Percentiles rank a stretch among this genome's conserved stretches.
These are phyloP conservation scores for Earliella scabrosa DNA, from an alignment of 1,284 basidiomycete species.

Conservation along the genomic window DNA sequence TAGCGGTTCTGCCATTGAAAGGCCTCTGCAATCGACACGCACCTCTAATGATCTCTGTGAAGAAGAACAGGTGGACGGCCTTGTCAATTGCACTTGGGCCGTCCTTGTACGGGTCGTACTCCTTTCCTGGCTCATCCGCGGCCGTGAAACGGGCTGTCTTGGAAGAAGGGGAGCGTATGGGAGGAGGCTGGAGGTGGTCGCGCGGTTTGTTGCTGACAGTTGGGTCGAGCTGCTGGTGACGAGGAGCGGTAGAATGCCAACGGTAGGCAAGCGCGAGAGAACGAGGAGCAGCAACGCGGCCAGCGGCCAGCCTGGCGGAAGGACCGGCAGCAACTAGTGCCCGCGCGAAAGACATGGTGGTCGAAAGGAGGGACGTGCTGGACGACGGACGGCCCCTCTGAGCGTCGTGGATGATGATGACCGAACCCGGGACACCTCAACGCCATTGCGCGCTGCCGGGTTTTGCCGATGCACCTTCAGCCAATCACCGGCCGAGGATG, in stretches of 20 bases:
- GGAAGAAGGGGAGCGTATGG: constrained; percentile 34
- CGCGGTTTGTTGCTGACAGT: constrained; percentile 13
- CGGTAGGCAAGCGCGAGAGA: constrained; percentile 49
- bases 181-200: constrained; percentile 14
- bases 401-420: constrained; percentile 29
- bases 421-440: constrained; percentile 28
- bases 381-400: constrained; percentile 24
- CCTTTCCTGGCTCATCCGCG: constrained; percentile 51
- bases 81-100: constrained; percentile 95
- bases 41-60: constrained; percentile 98
- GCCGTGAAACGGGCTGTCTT: constrained; percentile 43
- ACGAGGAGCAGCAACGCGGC: constrained; percentile 36
- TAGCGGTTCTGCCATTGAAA: constrained; percentile 10
- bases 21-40: constrained; percentile 27
- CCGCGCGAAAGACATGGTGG: constrained; percentile 54
- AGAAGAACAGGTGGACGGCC: constrained; percentile 96
- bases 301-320: constrained; percentile 34
- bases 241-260: constrained; percentile 41
- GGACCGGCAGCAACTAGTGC: constrained; percentile 31
- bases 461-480: constrained; percentile 35
- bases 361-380: constrained; percentile 27
- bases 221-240: constrained; percentile 25
- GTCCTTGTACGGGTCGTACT: constrained; percentile 68
- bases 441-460: constrained; percentile 37
- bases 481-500: constrained; percentile 57